These are phyloP conservation scores for Friedmanniomyces endolithicus DNA, from an alignment of 495 filamentous ascomycete genomes.

Conservation along the genomic window DNA sequence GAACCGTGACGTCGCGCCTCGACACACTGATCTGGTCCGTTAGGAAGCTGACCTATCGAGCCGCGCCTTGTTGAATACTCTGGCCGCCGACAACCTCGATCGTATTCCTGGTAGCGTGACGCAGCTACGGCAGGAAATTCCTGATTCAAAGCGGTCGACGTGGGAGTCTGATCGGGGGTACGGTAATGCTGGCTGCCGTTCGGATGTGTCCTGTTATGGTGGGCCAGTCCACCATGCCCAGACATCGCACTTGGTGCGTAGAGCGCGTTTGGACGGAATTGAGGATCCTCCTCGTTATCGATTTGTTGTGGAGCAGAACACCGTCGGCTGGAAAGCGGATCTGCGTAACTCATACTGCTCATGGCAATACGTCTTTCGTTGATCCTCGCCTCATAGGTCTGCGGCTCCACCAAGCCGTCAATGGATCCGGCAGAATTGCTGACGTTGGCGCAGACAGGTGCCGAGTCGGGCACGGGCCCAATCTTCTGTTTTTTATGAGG, in stretches of 20 bases:
- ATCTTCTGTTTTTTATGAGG: constrained; percentile 16
- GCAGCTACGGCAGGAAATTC: background rate
- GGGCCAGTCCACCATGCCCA: too few species aligned
- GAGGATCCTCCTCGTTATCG: background rate
- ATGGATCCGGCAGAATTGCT: background rate
- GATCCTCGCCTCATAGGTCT: background rate
- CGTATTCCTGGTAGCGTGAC: background rate
- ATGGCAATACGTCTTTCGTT: background rate
- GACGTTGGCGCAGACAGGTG: background rate
- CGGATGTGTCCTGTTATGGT: background rate
- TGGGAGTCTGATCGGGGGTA: background rate
- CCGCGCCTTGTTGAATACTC: too few species aligned
- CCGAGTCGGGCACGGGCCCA: background rate
- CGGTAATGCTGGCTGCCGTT: background rate
- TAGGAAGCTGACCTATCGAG: background rate
- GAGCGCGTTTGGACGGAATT: too few species aligned
- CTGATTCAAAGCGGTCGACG: background rate
- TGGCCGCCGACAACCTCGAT: background rate
- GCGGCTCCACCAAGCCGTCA: background rate
- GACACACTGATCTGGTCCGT: background rate
- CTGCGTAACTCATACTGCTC: background rate
- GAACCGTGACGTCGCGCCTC: background rate
- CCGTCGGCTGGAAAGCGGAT: background rate
- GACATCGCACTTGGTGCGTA: too few species aligned
- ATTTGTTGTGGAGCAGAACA: background rate